phyloP scores from a whole-genome alignment of 345 rosid genomes.

The Ricinus communis region DNA sequence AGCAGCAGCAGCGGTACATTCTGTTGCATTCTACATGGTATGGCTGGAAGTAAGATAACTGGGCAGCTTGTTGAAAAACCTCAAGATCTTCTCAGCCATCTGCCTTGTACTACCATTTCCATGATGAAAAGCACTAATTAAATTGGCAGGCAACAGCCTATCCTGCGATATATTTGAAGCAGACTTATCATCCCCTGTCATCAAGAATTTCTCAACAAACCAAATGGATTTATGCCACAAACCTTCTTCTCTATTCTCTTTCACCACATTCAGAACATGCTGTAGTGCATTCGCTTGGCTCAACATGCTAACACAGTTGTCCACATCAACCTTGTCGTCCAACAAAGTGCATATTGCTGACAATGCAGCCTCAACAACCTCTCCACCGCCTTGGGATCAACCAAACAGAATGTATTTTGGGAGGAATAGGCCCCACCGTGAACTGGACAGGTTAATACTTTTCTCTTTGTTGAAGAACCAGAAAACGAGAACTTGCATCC shows the following conservation, averaged over 20 bases:
- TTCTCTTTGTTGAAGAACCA: conserved; percentile 49
- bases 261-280: conserved; percentile 58
- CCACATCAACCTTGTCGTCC: conserved; percentile 79
- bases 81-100: conserved; percentile 78
- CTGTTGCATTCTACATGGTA: conserved; percentile 27
- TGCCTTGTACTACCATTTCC: conserved; percentile 72
- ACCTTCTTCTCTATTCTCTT: conserved; percentile 64
- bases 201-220: conserved; percentile 79
- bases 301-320: conserved; percentile 59
- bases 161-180: conserved; percentile 70
- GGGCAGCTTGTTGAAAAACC: conserved; percentile 77
- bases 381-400: conserved; percentile 80
- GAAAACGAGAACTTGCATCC: conserved; percentile 48
- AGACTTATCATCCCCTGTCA: conserved; percentile 55
- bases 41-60: conserved; percentile 37
- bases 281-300: conserved; percentile 53
- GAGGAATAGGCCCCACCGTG: conserved; percentile 88
- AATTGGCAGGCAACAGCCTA: conserved; percentile 55
- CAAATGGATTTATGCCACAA: conserved; percentile 77
- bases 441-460: conserved; percentile 48
- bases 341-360: conserved; percentile 79
- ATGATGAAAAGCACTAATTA: conserved; percentile 74
- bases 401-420: conserved; percentile 72
- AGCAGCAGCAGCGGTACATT: background rate
- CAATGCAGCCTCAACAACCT: conserved; percentile 76